phyloP scores from a whole-genome alignment of 1,284 basidiomycete genomes.

The Microbotryum saponariae region DNA sequence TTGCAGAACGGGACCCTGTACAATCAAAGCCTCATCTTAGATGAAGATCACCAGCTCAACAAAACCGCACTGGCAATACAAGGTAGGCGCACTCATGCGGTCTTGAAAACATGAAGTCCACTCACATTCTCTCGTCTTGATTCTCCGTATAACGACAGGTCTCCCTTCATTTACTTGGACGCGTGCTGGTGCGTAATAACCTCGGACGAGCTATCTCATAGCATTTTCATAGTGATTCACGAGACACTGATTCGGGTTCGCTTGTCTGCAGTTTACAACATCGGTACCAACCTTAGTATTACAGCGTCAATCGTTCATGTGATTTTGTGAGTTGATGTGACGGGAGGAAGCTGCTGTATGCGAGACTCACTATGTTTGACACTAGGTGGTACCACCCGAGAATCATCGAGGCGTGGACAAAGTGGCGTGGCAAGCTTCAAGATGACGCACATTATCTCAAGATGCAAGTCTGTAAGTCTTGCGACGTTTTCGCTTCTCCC shows the following conservation, averaged over 20 bases:
- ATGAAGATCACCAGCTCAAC: conserved; percentile 77
- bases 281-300: conserved; percentile 13
- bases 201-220: conserved; percentile 1
- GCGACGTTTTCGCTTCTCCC: too few species aligned
- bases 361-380: too few species aligned
- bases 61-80: conserved; percentile 43
- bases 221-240: too few species aligned
- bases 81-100: background rate
- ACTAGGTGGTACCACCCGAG: conserved; percentile 50
- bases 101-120: too few species aligned
- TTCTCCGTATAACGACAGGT: too few species aligned
- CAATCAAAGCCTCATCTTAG: conserved; percentile 64
- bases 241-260: too few species aligned
- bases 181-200: conserved; percentile 6
- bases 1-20: conserved; percentile 48
- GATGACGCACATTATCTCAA: too few species aligned
- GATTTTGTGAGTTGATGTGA: conserved; percentile 27
- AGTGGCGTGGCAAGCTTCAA: too few species aligned
- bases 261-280: too few species aligned
- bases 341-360: too few species aligned
- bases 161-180: too few species aligned
- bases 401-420: too few species aligned
- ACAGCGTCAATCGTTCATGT: conserved; percentile 46
- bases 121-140: conserved; percentile 17
- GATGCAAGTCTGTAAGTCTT: conserved; percentile 42